Evolutionary conservation across 2,329 filamentous ascomycete species (phyloP), one percentile per base, ranked within the genome.

Genomic region (Paecilomyces sp.): DNA sequence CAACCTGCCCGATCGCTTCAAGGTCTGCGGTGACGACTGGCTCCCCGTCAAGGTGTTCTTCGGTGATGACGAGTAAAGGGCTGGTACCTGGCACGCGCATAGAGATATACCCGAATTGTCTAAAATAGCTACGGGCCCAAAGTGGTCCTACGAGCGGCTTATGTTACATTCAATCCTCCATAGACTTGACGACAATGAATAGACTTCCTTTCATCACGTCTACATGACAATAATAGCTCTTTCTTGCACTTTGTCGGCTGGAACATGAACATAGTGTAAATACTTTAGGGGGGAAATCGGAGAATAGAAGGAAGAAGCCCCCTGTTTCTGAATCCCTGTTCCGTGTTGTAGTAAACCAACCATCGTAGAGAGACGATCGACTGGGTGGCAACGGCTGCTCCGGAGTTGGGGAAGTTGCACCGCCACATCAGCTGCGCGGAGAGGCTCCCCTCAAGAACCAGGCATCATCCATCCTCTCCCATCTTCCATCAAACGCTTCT

Each of bases 11-110:
- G 88, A 90, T 62, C 85, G 91, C 56, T 93, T 92, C 82, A 95
- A 92, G 84, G 87, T 91, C 63, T 94, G 89, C 70, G 83, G 82
- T 36, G 91, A 93, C 71, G 76, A 71, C 30, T 93, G 88, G 87
- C 67, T 78, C 58, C 90, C 89, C 0, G 75, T 89, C 62, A 88
- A 87, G 81, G 89, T 93, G 36, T 94, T 94, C 82, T 91, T 91
- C 71, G 89, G 88, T 7, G 89, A 92, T 68, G 88, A 92, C 69
- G 89, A 92, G 79, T 92, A 85, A 70, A 68, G 57, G 51, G 13
- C 31, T 66, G n/a, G 28, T 47, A 59, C 22, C 34, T 54, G 54
- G 36, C 31, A 11, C 8, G 31, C 31, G 31, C 31, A 33, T 33
- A 33, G 31, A 33, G 11, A 66, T 65, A 66, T 52, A 60, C n/a